Evolutionary conservation across 1,284 basidiomycete genomes (phyloP).

Genomic region (Chalciporus sp.): DNA sequence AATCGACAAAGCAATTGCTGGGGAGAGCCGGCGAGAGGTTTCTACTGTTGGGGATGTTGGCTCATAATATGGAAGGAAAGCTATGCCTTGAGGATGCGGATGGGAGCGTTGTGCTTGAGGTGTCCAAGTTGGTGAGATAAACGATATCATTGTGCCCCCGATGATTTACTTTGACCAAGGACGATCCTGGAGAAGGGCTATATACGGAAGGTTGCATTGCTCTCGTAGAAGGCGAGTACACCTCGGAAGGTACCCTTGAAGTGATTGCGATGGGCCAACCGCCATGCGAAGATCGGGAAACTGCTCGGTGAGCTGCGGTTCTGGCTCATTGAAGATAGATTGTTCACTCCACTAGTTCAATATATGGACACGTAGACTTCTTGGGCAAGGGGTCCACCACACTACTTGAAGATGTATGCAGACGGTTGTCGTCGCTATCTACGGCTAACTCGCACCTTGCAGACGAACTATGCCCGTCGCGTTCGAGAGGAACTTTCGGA

Average conservation of each 20-base stretch:
- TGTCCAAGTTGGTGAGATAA: conserved; percentile 77
- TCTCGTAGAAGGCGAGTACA: conserved; percentile 96
- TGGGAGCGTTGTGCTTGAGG: conserved; percentile 87
- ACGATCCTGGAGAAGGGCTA: conserved; percentile 91
- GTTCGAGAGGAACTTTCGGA: conserved; percentile 69
- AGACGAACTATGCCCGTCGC: conserved; percentile 65
- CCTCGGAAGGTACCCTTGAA: conserved; percentile 84
- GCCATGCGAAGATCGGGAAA: conserved; percentile 86
- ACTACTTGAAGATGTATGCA: conserved; percentile 85
- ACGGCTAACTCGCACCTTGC: conserved; percentile 6
- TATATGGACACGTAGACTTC: conserved; percentile 95
- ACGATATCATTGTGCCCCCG: neutral
- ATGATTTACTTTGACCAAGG: conserved; percentile 48
- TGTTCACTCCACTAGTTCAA: conserved; percentile 53
- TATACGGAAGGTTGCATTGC: conserved; percentile 97
- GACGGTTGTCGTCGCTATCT: neutral
- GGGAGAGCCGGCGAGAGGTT: conserved; percentile 92
- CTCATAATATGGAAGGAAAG: conserved; percentile 87
- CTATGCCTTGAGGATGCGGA: conserved; percentile 94
- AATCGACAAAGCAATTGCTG: conserved; percentile 94
- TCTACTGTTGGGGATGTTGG: conserved; percentile 91
- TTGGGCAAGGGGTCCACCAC: conserved; percentile 91
- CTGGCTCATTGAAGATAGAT: neutral
- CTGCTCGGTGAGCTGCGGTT: conserved; percentile 61
- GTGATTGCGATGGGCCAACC: conserved; percentile 97